Conservation (phyloP, 805 yeast genomes). For the Yamadazyma sp. region DNA sequence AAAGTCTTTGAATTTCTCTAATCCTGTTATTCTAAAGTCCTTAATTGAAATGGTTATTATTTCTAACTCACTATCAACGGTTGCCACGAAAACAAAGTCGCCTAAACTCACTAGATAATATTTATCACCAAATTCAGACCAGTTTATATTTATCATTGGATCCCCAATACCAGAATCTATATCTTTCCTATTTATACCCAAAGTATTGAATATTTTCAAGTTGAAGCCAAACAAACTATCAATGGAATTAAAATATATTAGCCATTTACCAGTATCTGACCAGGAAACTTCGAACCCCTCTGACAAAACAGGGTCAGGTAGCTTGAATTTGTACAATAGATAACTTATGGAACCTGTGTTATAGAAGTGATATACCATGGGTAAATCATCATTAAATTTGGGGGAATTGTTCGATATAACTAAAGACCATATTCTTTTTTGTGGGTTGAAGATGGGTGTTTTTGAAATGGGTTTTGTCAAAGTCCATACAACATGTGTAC, state of each 20-base stretch:
- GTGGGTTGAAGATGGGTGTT: slow-evolving; percentile 11
- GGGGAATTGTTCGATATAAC: slow-evolving; percentile 11
- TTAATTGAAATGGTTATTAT: slow-evolving; percentile 13
- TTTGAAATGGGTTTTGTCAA: slow-evolving; percentile 29
- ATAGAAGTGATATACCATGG: slow-evolving; percentile 25
- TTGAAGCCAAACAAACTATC: slow-evolving; percentile 26
- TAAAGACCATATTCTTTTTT: slow-evolving; percentile 28
- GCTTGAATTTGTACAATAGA: slow-evolving; percentile 19
- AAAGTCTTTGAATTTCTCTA: slow-evolving; percentile 1
- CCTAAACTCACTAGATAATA: too few relatives aligned
- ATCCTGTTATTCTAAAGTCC: slow-evolving; percentile 11
- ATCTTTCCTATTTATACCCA: slow-evolving; percentile 20
- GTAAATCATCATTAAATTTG: slow-evolving; percentile 11
- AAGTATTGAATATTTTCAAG: slow-evolving; percentile 22
- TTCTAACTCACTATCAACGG: slow-evolving; percentile 8
- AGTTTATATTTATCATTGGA: slow-evolving; percentile 15
- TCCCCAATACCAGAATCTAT: slow-evolving; percentile 11
- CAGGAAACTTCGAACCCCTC: slow-evolving; percentile 21
- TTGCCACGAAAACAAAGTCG: slow-evolving; percentile 13
- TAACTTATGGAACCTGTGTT: slow-evolving; percentile 32
- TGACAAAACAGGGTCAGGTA: slow-evolving; percentile 17
- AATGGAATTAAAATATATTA: slow-evolving; percentile 21
- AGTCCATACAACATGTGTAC: slow-evolving; percentile 28
- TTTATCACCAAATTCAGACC: too few relatives aligned
- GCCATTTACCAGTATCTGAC: slow-evolving; percentile 36